Evolutionary conservation across 2,329 filamentous ascomycete genomes (phyloP).

Genomic region (Xylariaceae sp.): DNA sequence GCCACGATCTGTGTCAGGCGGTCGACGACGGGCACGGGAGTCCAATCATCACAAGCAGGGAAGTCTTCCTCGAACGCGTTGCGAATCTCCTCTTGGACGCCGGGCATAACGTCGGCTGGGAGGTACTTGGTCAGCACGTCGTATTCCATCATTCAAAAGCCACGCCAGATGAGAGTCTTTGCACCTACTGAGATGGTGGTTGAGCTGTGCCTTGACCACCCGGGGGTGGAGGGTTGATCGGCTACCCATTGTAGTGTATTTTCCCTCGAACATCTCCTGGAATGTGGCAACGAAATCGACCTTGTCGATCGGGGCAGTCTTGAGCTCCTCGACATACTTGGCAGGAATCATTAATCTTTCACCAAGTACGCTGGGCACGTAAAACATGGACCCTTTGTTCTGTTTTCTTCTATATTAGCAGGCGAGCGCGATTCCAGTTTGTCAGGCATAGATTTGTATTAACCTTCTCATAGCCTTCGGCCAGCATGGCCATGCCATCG

Average conservation of each 20-base stretch:
- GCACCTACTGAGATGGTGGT: slow-evolving; percentile 12
- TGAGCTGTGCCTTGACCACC: slow-evolving; percentile 23
- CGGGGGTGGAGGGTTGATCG: slow-evolving; percentile 26
- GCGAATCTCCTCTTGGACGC: slow-evolving; percentile 22
- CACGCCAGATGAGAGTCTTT: background rate
- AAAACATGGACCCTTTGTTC: background rate
- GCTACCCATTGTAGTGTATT: slow-evolving; percentile 29
- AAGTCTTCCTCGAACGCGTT: slow-evolving; percentile 20
- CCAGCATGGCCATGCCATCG: background rate
- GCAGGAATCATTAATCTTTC: background rate
- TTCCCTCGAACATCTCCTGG: slow-evolving; percentile 29
- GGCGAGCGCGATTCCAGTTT: background rate
- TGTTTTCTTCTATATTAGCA: background rate
- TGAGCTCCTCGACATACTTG: background rate
- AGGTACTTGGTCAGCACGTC: background rate
- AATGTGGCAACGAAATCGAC: background rate
- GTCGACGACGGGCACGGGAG: slow-evolving; percentile 19
- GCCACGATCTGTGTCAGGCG: slow-evolving; percentile 25
- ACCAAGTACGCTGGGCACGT: background rate
- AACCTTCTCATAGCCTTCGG: background rate
- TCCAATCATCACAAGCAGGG: slow-evolving; percentile 22
- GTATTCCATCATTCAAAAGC: no score
- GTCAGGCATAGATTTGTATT: background rate
- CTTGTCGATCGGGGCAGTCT: background rate
- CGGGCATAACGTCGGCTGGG: slow-evolving; percentile 16